Evolutionary conservation across 345 rosid species (phyloP).

Genomic region (Linum lewisii): DNA sequence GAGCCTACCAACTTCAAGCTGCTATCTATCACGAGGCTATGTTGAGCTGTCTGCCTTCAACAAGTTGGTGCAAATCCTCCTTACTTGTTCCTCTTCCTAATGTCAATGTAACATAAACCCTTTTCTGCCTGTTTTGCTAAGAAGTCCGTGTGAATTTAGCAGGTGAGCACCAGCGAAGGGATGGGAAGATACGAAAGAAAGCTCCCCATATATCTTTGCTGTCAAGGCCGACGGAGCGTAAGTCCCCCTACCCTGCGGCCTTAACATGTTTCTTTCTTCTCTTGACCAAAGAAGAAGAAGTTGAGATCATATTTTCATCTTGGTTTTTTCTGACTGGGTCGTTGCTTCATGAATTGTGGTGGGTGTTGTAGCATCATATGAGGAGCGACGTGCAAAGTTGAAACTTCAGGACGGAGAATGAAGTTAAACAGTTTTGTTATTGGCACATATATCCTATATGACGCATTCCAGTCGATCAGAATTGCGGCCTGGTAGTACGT

Average conservation of each 20-base stretch:
- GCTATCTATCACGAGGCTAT: conserved; percentile 74
- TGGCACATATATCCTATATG: too few species aligned
- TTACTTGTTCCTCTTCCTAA: neutral
- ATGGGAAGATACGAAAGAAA: conserved; percentile 32
- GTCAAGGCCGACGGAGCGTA: conserved; percentile 82
- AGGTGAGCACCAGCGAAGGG: conserved; percentile 27
- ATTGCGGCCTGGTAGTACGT: too few species aligned
- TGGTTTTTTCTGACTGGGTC: conserved; percentile 1
- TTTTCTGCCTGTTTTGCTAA: conserved; percentile 12
- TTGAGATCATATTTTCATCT: neutral
- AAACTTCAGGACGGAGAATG: neutral
- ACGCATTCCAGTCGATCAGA: too few species aligned
- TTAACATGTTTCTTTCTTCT: too few species aligned
- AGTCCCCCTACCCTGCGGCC: too few species aligned
- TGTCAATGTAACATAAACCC: neutral
- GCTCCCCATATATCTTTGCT: conserved; percentile 54
- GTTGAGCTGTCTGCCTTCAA: conserved; percentile 32
- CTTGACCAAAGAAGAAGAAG: neutral
- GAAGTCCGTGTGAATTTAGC: conserved; percentile 5
- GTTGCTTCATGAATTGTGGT: neutral
- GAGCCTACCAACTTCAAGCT: conserved; percentile 50
- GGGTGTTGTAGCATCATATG: conserved; percentile 56
- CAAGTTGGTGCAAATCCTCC: conserved; percentile 29
- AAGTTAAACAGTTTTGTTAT: conserved; percentile 7
- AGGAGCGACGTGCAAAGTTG: conserved; percentile 57